Base-by-base conservation (phyloP, 495 filamentous ascomycete species). In the Pyrenopolyporus hunteri region DNA sequence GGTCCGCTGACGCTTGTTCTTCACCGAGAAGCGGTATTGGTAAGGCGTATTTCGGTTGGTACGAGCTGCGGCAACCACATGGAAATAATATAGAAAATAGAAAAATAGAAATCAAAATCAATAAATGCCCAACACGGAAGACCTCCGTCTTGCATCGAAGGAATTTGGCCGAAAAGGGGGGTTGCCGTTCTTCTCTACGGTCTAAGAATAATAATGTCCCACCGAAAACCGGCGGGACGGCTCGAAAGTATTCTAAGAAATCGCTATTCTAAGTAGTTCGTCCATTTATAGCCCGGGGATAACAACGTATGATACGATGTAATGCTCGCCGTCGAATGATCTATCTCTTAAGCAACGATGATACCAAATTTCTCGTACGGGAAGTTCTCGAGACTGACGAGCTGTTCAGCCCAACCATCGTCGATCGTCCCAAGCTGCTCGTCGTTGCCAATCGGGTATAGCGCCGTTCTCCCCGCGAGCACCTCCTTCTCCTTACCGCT, bases 381-480 rank as follows among this genome's bases (percentile, higher is more conserved):
- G 68, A 92, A 92, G n/a, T 80, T 70, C 57, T 87, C 87, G 64
- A 91, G 66, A 14, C 76, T 85, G 32, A 47, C 29, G 35, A 87
- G 57, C 50, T 85, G 65, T 56, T 81, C 79, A 5, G 75, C 87
- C 83, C 84, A 87, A 3, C 86, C 87, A 77, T 92, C 89, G 48
- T 81, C 81, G 8, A 87, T 49, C 59, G 76, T 72, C 1, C 81
- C 79, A 7, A 76, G 49, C 40, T 72, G 59, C 70, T 76, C 39
- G 70, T 76, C 63, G 72, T 76, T 64, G 69, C 68, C 70, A 71
- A 78, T 69, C 57, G 77, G 28, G 62, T 71, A 83, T 64, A 86
- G 73, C 0, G 85, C 88, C 17, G 85, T 90, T 54, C 86, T 70
- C 0, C 91, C 92, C 0, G 92, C 92, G 13, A 97, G 77, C 6